Conservation (phyloP, 352 stramenopile genomes). For the Phytophthora meadii region DNA sequence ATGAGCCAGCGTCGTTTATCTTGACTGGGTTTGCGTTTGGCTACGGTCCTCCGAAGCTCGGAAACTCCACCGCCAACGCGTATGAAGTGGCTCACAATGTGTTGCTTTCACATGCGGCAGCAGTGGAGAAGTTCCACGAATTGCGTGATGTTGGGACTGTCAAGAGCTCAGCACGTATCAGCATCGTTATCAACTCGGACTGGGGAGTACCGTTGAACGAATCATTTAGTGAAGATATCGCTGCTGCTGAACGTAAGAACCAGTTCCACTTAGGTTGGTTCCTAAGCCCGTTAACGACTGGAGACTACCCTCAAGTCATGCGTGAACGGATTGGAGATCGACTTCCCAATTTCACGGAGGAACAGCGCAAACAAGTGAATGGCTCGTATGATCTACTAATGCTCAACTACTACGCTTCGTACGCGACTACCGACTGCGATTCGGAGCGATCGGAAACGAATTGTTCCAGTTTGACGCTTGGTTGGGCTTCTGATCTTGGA, state of each 20-base stretch:
- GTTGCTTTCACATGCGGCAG: conserved; percentile 90
- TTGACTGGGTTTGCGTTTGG: conserved; percentile 90
- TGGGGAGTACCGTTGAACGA: conserved; percentile 78
- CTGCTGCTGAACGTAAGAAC: conserved; percentile 84
- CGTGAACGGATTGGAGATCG: conserved; percentile 74
- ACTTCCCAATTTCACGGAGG: conserved; percentile 87
- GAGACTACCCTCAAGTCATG: conserved; percentile 94
- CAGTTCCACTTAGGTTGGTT: conserved; percentile 93
- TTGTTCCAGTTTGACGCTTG: conserved; percentile 42
- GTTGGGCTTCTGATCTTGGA: conserved; percentile 52
- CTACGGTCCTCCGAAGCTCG: conserved; percentile 42
- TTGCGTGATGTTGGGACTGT: conserved; percentile 25
- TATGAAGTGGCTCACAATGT: conserved; percentile 84
- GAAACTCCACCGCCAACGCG: conserved; percentile 48
- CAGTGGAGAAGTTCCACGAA: conserved; percentile 82
- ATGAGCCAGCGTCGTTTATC: conserved; percentile 90
- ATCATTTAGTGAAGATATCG: conserved; percentile 40
- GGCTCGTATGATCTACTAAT: conserved; percentile 93
- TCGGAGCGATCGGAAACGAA: conserved; percentile 41
- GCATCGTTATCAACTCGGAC: conserved; percentile 92
- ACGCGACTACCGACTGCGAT: conserved; percentile 55
- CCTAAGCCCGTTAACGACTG: conserved; percentile 86
- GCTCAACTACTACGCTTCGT: conserved; percentile 93
- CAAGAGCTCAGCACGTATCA: conserved; percentile 70
- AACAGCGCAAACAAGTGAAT: conserved; percentile 71